A percentile compares a stretch with the other conserved stretches of the same genome.
These are phyloP conservation scores for Ophiocordyceps sinensis DNA, from an alignment of 2,329 filamentous ascomycete genomes.

Conservation along the genomic window DNA sequence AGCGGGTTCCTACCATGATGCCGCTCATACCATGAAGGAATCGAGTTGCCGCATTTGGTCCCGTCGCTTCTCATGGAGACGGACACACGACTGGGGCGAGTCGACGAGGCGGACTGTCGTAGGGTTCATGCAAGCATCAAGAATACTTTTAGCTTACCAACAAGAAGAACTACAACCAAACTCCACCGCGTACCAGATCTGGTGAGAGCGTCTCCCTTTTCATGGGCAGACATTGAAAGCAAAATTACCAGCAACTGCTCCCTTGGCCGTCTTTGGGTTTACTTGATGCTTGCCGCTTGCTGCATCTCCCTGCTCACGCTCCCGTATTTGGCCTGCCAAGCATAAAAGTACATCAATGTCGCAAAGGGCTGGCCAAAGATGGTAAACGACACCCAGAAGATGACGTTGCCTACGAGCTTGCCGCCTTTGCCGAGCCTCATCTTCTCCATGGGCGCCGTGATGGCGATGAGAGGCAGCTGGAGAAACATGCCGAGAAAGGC, in stretches of 20 bases:
- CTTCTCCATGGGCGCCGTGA: constrained; percentile 69
- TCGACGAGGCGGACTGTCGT: neutral
- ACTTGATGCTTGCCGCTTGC: neutral
- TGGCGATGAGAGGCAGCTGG: constrained; percentile 73
- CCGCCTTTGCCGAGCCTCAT: constrained; percentile 57
- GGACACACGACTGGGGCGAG: neutral
- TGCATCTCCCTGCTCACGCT: constrained; percentile 45
- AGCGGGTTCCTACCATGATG: constrained; percentile 61
- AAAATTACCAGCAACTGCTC: too few species aligned
- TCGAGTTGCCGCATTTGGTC: neutral
- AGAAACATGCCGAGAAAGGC: constrained; percentile 90
- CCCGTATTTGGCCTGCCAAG: constrained; percentile 96
- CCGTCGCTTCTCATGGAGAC: neutral
- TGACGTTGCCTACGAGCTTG: constrained; percentile 74
- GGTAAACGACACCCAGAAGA: constrained; percentile 95
- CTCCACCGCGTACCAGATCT: neutral
- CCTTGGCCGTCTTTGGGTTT: neutral
- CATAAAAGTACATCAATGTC: constrained; percentile 89
- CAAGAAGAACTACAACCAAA: neutral
- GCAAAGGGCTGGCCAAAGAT: constrained; percentile 89
- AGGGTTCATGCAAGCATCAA: neutral
- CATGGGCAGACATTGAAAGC: too few species aligned
- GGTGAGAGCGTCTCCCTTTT: too few species aligned
- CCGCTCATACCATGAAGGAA: constrained; percentile 40
- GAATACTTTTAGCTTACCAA: neutral